These are phyloP conservation scores for Metschnikowia amazonensis DNA, from an alignment of 805 yeast species.

Conservation along the genomic window DNA sequence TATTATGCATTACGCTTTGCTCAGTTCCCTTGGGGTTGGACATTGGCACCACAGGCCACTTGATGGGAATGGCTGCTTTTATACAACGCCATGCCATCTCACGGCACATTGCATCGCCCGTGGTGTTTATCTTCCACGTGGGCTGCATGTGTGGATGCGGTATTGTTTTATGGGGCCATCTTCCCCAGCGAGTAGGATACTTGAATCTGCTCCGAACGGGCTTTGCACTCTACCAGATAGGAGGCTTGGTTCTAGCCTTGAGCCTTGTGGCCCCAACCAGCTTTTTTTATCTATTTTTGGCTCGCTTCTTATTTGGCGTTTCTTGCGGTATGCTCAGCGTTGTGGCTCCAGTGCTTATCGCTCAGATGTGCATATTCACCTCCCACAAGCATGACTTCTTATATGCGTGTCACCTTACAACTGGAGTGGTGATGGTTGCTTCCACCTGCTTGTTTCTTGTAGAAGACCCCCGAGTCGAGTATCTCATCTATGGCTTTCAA, in stretches of 20 bases:
- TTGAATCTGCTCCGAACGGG: conserved; percentile 5
- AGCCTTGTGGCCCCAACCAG: conserved; percentile 1
- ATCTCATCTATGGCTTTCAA: not conserved
- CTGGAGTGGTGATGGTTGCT: not conserved
- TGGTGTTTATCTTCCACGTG: conserved; percentile 9
- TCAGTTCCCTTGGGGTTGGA: conserved; percentile 15
- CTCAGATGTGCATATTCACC: conserved; percentile 11
- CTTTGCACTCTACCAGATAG: conserved; percentile 3
- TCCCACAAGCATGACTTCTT: conserved; percentile 1
- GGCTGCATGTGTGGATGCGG: conserved; percentile 12
- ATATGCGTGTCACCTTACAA: conserved; percentile 3
- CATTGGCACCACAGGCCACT: conserved; percentile 13
- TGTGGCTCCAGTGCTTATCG: conserved; percentile 12
- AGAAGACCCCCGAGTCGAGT: not conserved
- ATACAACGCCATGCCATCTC: conserved; percentile 9
- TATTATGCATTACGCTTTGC: conserved; percentile 6
- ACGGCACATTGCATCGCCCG: conserved; percentile 1
- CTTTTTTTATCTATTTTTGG: conserved; percentile 4
- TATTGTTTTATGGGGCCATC: not conserved
- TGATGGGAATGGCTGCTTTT: conserved; percentile 10
- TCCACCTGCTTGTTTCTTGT: not conserved
- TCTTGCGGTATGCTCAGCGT: conserved; percentile 13
- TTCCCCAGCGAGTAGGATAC: conserved; percentile 8
- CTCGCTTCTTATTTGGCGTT: conserved; percentile 6
- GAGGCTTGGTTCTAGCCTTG: conserved; percentile 1